Conservation (phyloP, 140 eudicot species). For the Flaveria floridana region DNA sequence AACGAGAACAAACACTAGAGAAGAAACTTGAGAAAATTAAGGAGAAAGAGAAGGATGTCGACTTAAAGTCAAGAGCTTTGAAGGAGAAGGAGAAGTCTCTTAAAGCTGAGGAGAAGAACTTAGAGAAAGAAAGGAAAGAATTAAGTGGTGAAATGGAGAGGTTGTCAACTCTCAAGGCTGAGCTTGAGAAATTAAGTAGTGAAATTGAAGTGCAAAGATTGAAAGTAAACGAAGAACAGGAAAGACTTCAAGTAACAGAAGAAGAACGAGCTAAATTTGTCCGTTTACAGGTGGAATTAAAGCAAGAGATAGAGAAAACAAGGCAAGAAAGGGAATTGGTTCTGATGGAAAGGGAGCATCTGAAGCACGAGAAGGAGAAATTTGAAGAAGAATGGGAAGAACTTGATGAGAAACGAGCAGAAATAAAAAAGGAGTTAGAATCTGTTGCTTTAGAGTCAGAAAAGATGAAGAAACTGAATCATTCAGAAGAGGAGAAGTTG, state of each 20-base stretch:
- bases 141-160: slow-evolving; percentile 54
- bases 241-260: slow-evolving; percentile 69
- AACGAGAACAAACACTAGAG: slow-evolving; percentile 72
- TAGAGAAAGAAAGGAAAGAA: slow-evolving; percentile 62
- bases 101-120: slow-evolving; percentile 54
- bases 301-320: slow-evolving; percentile 68
- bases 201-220: slow-evolving; percentile 56
- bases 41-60: slow-evolving; percentile 81
- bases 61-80: slow-evolving; percentile 51
- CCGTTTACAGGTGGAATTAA: slow-evolving; percentile 66
- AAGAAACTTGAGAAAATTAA: slow-evolving; percentile 63
- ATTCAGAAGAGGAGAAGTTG: slow-evolving; percentile 67
- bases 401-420: slow-evolving; percentile 72
- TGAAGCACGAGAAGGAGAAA: slow-evolving; percentile 69
- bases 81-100: slow-evolving; percentile 72
- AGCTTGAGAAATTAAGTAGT: slow-evolving; percentile 51
- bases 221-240: slow-evolving; percentile 54
- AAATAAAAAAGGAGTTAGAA: slow-evolving; percentile 58
- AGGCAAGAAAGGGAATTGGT: slow-evolving; percentile 57
- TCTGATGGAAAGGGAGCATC: slow-evolving; percentile 62
- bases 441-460: slow-evolving; percentile 48
- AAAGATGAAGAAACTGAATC: slow-evolving; percentile 52
- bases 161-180: slow-evolving; percentile 52
- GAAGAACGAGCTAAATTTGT: slow-evolving; percentile 65
- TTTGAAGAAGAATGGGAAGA: slow-evolving; percentile 97